Percentiles rank a stretch among this genome's conserved stretches.
Conservation (phyloP, 805 yeast genomes). For the Suhomyces faveliae region DNA sequence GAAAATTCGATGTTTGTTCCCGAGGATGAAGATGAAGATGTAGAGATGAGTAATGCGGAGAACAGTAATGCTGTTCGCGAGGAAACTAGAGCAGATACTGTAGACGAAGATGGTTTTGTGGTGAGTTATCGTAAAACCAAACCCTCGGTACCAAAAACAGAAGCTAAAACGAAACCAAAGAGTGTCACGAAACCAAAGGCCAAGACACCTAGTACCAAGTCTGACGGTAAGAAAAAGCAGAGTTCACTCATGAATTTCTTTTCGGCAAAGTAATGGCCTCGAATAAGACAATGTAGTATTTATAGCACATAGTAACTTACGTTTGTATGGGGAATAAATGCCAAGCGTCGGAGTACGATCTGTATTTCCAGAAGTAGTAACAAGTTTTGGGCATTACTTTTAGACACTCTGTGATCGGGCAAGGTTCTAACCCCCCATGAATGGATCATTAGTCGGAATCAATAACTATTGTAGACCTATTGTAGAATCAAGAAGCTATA, state of each 20-base stretch:
- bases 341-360: background rate
- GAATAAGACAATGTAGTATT: background rate
- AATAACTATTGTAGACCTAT: too few species aligned
- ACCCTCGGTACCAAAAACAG: slow-evolving; percentile 12
- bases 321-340: background rate
- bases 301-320: background rate
- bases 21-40: slow-evolving; percentile 11
- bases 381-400: background rate
- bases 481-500: too few species aligned
- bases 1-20: slow-evolving; percentile 4
- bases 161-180: slow-evolving; percentile 10
- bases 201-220: slow-evolving; percentile 10
- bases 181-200: slow-evolving; percentile 11
- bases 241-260: slow-evolving; percentile 49
- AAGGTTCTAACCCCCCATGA: too few species aligned
- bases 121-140: slow-evolving; percentile 35
- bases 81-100: slow-evolving; percentile 11
- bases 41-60: slow-evolving; percentile 11
- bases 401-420: too few species aligned
- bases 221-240: slow-evolving; percentile 33
- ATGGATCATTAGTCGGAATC: too few species aligned
- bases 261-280: slow-evolving; percentile 28
- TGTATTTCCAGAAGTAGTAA: background rate
- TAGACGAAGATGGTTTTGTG: slow-evolving; percentile 54
- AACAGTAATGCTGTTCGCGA: too few species aligned